phyloP scores from a whole-genome alignment of 2,329 filamentous ascomycete species.

The Trichophyton benhamiae region DNA sequence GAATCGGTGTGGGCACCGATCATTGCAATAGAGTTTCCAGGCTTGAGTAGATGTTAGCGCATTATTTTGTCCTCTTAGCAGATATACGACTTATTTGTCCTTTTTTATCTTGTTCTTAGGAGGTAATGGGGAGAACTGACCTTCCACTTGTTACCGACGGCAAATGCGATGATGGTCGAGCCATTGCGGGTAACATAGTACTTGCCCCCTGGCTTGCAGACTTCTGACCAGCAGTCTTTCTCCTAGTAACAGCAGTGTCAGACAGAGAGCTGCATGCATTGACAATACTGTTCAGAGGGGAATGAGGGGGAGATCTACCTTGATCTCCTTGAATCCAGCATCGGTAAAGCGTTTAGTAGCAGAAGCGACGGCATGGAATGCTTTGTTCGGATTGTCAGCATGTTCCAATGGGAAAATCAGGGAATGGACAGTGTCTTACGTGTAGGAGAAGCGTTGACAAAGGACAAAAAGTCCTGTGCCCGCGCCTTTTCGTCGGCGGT shows the following conservation, averaged over 20 bases:
- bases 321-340: constrained; percentile 78
- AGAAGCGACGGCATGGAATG: constrained; percentile 84
- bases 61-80: too few species aligned
- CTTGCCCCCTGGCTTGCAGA: constrained; percentile 67
- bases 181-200: constrained; percentile 83
- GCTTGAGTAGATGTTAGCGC: constrained; percentile 23
- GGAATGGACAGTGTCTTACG: constrained; percentile 45
- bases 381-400: constrained; percentile 35
- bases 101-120: background rate
- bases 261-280: background rate
- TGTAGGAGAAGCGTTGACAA: constrained; percentile 87
- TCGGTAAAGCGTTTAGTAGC: constrained; percentile 63
- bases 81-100: background rate
- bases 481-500: constrained; percentile 19
- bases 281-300: background rate
- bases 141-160: constrained; percentile 37
- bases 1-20: constrained; percentile 95
- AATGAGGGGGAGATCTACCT: constrained; percentile 33
- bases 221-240: constrained; percentile 55
- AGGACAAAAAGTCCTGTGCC: constrained; percentile 77
- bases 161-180: constrained; percentile 74
- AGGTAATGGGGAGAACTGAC: constrained; percentile 6
- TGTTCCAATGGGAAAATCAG: constrained; percentile 14
- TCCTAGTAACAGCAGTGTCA: constrained; percentile 10
- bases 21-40: constrained; percentile 82